These are phyloP conservation scores for Anthracocystis setariae DNA, from an alignment of 1,284 basidiomycete genomes.

Conservation along the genomic window DNA sequence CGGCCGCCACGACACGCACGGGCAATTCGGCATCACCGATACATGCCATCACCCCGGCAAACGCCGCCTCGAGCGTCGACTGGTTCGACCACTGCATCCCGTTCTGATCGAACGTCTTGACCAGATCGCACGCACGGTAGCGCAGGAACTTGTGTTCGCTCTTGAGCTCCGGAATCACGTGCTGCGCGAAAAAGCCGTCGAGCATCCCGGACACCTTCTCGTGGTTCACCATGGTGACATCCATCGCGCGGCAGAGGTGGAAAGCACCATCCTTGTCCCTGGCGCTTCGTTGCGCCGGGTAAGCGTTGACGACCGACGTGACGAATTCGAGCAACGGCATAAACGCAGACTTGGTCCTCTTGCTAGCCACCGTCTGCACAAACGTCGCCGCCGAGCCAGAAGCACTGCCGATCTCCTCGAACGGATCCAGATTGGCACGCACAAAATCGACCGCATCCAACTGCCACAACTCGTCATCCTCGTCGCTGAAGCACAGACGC, in stretches of 20 bases:
- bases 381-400: constrained; percentile 51
- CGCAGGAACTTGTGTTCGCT: constrained; percentile 60
- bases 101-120: constrained; percentile 60
- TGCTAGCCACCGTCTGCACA: constrained; percentile 54
- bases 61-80: constrained; percentile 58
- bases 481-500: constrained; percentile 59
- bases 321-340: constrained; percentile 63
- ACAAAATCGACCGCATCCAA: constrained; percentile 64
- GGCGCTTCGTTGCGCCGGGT: constrained; percentile 49
- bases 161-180: constrained; percentile 62
- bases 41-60: constrained; percentile 64
- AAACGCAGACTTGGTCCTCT: constrained; percentile 63
- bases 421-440: constrained; percentile 58
- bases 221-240: constrained; percentile 59
- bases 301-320: constrained; percentile 60
- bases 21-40: constrained; percentile 77
- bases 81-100: constrained; percentile 60
- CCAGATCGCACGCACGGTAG: constrained; percentile 60
- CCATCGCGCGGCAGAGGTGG: constrained; percentile 57
- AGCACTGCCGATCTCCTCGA: constrained; percentile 60
- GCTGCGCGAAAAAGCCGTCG: constrained; percentile 62
- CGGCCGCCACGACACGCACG: constrained; percentile 83
- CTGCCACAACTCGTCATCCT: constrained; percentile 65
- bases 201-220: constrained; percentile 55
- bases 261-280: constrained; percentile 65